phyloP scores from a whole-genome alignment of 2,329 filamentous ascomycete genomes.

The Eutypella sp. region DNA sequence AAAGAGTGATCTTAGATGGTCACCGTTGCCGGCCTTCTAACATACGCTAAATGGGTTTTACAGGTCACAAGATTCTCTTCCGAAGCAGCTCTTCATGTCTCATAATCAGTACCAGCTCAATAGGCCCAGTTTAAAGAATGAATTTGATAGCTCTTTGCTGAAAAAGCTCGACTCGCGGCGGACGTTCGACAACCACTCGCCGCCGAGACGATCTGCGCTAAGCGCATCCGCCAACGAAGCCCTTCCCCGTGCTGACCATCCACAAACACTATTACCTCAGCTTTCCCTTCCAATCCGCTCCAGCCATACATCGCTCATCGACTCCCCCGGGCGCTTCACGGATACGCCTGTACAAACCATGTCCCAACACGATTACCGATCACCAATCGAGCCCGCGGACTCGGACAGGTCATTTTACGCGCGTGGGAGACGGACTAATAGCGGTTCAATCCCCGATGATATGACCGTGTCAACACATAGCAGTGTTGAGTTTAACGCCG shows the following conservation, averaged over 20 bases:
- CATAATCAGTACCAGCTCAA: slow-evolving; percentile 46
- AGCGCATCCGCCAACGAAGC: slow-evolving; percentile 37
- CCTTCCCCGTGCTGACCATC: slow-evolving; percentile 33
- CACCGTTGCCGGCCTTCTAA: background rate
- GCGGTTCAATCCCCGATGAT: slow-evolving; percentile 39
- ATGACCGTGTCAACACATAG: slow-evolving; percentile 38
- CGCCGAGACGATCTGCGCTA: slow-evolving; percentile 38
- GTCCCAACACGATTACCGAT: slow-evolving; percentile 42
- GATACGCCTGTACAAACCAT: slow-evolving; percentile 45
- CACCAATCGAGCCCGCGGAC: slow-evolving; percentile 39
- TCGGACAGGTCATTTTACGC: slow-evolving; percentile 42
- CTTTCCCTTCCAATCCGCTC: slow-evolving; percentile 43
- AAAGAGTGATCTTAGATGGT: background rate
- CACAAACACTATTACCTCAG: slow-evolving; percentile 29
- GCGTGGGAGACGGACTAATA: slow-evolving; percentile 45
- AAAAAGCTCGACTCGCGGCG: slow-evolving; percentile 50
- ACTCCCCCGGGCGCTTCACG: slow-evolving; percentile 38
- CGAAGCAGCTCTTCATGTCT: slow-evolving; percentile 43
- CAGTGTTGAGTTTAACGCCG: slow-evolving; percentile 44
- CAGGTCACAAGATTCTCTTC: slow-evolving; percentile 38
- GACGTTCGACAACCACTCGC: slow-evolving; percentile 39
- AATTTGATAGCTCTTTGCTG: slow-evolving; percentile 47
- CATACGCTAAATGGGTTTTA: slow-evolving; percentile 11
- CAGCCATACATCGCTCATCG: slow-evolving; percentile 36
- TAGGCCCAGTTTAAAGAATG: slow-evolving; percentile 27